Evolutionary conservation across 2,329 filamentous ascomycete species (phyloP).

Genomic region (Pseudocercospora fijiensis): DNA sequence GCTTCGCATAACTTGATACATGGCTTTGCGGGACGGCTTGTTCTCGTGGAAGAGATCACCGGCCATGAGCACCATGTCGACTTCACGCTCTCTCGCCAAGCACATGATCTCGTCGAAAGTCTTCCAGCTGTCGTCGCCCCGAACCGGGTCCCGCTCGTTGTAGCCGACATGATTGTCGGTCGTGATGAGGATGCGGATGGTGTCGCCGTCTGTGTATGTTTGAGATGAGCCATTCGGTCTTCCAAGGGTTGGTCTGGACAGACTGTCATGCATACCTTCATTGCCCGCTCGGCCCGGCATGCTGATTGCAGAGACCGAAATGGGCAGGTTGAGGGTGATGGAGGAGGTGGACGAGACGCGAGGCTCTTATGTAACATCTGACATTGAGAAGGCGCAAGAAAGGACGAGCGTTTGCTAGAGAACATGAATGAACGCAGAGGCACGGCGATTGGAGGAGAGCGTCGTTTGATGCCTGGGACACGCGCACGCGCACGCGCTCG

Average conservation of each 20-base stretch:
- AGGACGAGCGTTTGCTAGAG: not conserved
- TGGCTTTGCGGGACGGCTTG: slow-evolving; percentile 89
- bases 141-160: slow-evolving; percentile 85
- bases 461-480: not conserved
- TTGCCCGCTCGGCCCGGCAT: not conserved
- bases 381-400: not conserved
- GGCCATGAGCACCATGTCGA: slow-evolving; percentile 94
- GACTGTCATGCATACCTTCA: slow-evolving; percentile 10
- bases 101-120: slow-evolving; percentile 95
- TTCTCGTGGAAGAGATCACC: slow-evolving; percentile 98
- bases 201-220: slow-evolving; percentile 62
- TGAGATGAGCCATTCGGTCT: slow-evolving; percentile 11
- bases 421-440: not conserved
- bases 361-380: not conserved
- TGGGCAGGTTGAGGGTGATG: not conserved
- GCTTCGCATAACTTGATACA: slow-evolving; percentile 97
- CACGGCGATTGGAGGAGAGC: slow-evolving; percentile 2
- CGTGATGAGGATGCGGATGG: slow-evolving; percentile 88
- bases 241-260: slow-evolving; percentile 7
- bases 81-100: slow-evolving; percentile 79
- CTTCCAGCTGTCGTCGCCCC: slow-evolving; percentile 96
- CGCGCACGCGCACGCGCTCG: too few species aligned
- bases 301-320: not conserved
- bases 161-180: slow-evolving; percentile 99
- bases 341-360: not conserved